Evolutionary conservation across 805 yeast genomes (phyloP).

Genomic region (Zygotorulaspora danielsina): DNA sequence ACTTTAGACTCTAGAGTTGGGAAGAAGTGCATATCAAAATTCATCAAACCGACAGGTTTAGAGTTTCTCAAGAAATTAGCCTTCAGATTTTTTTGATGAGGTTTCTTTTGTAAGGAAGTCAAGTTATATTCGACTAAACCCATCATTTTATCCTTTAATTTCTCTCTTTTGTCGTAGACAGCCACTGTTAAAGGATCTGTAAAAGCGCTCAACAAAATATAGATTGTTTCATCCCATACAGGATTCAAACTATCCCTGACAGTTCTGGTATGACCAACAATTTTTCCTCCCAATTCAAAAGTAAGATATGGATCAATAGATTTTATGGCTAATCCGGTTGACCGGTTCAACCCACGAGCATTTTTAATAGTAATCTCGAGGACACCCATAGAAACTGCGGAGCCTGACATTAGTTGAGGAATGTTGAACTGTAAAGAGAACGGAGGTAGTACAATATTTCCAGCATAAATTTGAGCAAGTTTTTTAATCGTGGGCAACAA

Average conservation of each 20-base stretch:
- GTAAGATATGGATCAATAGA: constrained; percentile 88
- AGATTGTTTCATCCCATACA: constrained; percentile 76
- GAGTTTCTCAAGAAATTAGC: constrained; percentile 73
- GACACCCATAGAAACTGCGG: constrained; percentile 84
- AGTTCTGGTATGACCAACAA: constrained; percentile 64
- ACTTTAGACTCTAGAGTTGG: constrained; percentile 62
- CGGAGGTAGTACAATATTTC: constrained; percentile 85
- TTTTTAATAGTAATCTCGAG: constrained; percentile 61
- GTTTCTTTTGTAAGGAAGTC: constrained; percentile 55
- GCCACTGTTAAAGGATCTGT: constrained; percentile 78
- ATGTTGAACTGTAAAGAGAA: constrained; percentile 89
- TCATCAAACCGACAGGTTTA: constrained; percentile 72
- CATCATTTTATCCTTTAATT: constrained; percentile 67
- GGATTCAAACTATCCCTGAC: constrained; percentile 68
- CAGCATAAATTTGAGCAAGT: constrained; percentile 79
- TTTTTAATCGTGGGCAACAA: constrained; percentile 74
- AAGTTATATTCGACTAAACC: constrained; percentile 76
- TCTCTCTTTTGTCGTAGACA: constrained; percentile 69
- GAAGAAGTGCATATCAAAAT: constrained; percentile 66
- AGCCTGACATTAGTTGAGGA: constrained; percentile 85
- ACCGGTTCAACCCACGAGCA: constrained; percentile 66
- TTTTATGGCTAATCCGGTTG: constrained; percentile 59
- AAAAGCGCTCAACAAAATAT: constrained; percentile 64
- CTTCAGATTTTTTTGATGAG: constrained; percentile 45
- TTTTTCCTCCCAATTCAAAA: constrained; percentile 55